phyloP scores from a whole-genome alignment of 1,284 basidiomycete genomes.

The Taiwanofungus camphoratus region DNA sequence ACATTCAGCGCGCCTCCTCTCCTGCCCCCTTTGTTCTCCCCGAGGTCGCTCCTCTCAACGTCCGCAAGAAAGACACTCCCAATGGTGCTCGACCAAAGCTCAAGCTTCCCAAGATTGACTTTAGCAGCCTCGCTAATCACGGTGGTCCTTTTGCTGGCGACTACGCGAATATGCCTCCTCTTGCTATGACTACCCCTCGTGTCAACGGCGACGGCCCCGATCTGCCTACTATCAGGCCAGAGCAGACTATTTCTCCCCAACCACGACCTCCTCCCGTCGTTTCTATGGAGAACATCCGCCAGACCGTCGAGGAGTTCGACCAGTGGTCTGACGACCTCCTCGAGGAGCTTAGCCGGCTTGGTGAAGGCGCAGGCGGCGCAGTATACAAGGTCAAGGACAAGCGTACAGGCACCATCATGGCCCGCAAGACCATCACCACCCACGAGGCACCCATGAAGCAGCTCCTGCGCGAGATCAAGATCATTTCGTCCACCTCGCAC shows the following conservation, averaged over 20 bases:
- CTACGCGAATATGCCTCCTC: constrained; percentile 26
- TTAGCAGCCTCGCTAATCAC: constrained; percentile 17
- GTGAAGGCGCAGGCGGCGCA: constrained; percentile 94
- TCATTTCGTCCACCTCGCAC: constrained; percentile 83
- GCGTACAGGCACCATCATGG: constrained; percentile 77
- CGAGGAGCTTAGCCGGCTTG: constrained; percentile 71
- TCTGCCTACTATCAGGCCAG: constrained; percentile 52
- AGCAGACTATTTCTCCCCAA: constrained; percentile 25
- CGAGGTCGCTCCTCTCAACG: constrained; percentile 35
- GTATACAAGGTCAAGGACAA: constrained; percentile 88
- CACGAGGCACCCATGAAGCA: constrained; percentile 92
- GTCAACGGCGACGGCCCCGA: constrained; percentile 37
- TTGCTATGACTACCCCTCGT: constrained; percentile 22
- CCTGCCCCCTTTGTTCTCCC: constrained; percentile 33
- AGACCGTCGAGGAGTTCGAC: constrained; percentile 32
- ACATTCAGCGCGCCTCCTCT: constrained; percentile 40
- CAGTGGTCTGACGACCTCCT: constrained; percentile 68
- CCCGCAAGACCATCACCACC: constrained; percentile 94
- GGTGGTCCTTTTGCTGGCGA: constrained; percentile 25
- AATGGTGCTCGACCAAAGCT: constrained; percentile 21
- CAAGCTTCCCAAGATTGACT: constrained; percentile 26
- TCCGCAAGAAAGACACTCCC: constrained; percentile 31
- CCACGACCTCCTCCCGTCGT: constrained; percentile 20
- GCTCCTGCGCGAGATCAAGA: constrained; percentile 87
- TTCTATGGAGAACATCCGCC: constrained; percentile 29